These are phyloP conservation scores for Sclerotinia nivalis DNA, from an alignment of 2,329 filamentous ascomycete genomes.

Conservation along the genomic window DNA sequence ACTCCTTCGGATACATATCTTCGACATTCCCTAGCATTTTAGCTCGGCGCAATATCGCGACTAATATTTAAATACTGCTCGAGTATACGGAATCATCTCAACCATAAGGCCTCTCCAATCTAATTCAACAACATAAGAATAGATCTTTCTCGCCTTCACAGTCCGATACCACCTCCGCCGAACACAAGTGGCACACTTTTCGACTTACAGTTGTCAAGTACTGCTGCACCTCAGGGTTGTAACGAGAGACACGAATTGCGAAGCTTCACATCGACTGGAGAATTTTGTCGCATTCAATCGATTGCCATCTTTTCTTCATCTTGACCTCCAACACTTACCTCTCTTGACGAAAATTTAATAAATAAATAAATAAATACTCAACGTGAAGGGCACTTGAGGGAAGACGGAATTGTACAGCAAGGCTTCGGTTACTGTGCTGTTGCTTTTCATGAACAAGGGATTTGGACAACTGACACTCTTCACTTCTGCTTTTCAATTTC, in stretches of 20 bases:
- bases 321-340: not conserved
- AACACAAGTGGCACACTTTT: not conserved
- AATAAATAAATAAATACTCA: not conserved
- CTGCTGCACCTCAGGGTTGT: not conserved
- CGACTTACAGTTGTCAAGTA: not conserved
- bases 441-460: constrained; percentile 20
- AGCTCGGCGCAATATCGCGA: not conserved
- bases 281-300: constrained; percentile 1
- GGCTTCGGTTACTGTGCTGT: constrained; percentile 14
- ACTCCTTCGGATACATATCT: not conserved
- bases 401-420: constrained; percentile 19
- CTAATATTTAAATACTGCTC: not conserved
- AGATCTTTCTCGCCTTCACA: not conserved
- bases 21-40: not conserved
- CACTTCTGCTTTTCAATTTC: constrained; percentile 23
- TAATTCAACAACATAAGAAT: not conserved
- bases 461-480: constrained; percentile 21
- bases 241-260: not conserved
- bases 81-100: not conserved
- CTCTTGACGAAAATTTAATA: not conserved
- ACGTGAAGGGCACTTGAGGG: constrained; percentile 6
- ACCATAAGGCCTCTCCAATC: not conserved
- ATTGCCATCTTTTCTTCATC: not conserved
- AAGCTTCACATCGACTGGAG: constrained; percentile 13
- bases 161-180: not conserved